A percentile compares a stretch with the other conserved stretches of the same genome.
Evolutionary conservation across 2,329 filamentous ascomycete genomes (phyloP).

Genomic region (Clarireedia homoeocarpa): DNA sequence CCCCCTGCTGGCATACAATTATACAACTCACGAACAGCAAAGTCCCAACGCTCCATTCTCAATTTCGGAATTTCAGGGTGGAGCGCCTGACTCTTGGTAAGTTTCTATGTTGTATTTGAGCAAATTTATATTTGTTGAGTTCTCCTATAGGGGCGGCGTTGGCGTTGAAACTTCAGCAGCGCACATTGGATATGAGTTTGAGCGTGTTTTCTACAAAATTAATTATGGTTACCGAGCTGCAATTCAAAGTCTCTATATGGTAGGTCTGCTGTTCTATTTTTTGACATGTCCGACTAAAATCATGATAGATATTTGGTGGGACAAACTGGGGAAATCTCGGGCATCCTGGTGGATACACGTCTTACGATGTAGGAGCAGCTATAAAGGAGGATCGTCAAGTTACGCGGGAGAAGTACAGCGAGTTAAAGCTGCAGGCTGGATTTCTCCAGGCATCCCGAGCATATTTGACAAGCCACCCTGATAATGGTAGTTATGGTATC

Average conservation of each 20-base stretch:
- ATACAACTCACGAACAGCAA: conserved; percentile 45
- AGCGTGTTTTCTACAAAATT: conserved; percentile 75
- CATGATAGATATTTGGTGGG: conserved; percentile 52
- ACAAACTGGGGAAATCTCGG: conserved; percentile 81
- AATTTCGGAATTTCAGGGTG: conserved; percentile 57
- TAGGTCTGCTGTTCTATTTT: too few species aligned
- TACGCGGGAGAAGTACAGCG: conserved; percentile 67
- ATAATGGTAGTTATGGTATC: conserved; percentile 36
- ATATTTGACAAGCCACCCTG: conserved; percentile 56
- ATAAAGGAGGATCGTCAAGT: conserved; percentile 65
- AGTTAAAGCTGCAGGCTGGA: conserved; percentile 68
- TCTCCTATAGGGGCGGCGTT: too few species aligned
- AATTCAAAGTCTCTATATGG: conserved; percentile 66
- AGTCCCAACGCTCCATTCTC: conserved; percentile 60
- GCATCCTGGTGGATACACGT: conserved; percentile 52
- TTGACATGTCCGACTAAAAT: too few species aligned
- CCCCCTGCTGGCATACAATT: conserved; percentile 48
- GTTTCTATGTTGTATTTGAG: conserved; percentile 54
- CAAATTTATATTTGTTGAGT: conserved; percentile 40
- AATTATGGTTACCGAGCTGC: conserved; percentile 56
- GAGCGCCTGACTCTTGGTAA: conserved; percentile 68
- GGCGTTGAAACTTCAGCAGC: too few species aligned
- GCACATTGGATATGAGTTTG: conserved; percentile 44
- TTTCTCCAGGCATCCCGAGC: conserved; percentile 66
- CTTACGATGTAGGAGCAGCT: conserved; percentile 48